Evolutionary conservation across 805 yeast genomes (phyloP), one percentile per base, ranked within the genome.

Genomic region (Grigorovia humatica): DNA sequence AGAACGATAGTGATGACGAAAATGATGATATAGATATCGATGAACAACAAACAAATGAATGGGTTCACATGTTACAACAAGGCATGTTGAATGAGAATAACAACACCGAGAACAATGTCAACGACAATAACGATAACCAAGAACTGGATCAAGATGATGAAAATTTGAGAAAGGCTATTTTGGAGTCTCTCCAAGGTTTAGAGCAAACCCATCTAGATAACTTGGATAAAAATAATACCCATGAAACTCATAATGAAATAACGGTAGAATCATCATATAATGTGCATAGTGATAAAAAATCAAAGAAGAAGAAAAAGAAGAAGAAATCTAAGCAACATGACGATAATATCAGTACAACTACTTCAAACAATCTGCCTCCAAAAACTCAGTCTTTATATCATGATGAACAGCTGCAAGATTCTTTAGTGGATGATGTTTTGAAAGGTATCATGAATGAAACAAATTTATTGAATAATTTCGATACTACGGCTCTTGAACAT

Each of bases 91-190:
- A 61, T 17, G 57, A 50, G 6, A 49, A 50, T 15, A 54, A 54
- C 15, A 52, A 54, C 29, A 23, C n/a, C 9, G 44, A 29, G 17
- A 32, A 18, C 3, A 12, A n/a, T 12, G 50, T 54, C 6, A 23
- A 43, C 9, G 42, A 15, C 9, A 19, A 49, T 12, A 20, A 45
- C 17, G 59, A 59, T 7, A 38, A 38, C 15, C 42, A 38, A 32
- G 53, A 57, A 38, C 46, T 66, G 32, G 70, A 66, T 49, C 67
- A 64, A 48, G 70, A 65, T 48, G 70, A 66, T 49, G 68, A 63
- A 48, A 61, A 64, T 48, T 54, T 66, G 13, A 56, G 70, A 52
- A 59, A 57, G 20, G 70, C 70, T 15, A 66, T 66, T 50, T 48
- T 66, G 20, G 64, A 63, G 23, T 63, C 69, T 0, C 49, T 66